Conservation (phyloP, 148 eudicot genomes). For the Chenopodium suecicum region DNA sequence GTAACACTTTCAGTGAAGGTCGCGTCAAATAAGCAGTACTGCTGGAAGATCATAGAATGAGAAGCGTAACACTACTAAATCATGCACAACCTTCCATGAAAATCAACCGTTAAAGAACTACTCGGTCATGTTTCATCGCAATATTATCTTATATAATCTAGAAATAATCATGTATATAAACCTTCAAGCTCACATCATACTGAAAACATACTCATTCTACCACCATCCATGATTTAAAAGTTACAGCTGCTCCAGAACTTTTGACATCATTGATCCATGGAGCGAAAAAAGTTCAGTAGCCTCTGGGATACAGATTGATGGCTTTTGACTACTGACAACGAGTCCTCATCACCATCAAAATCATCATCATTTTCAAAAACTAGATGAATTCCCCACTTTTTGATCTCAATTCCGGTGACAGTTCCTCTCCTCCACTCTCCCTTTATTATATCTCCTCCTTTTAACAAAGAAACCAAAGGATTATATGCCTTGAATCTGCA, state of each 20-base stretch:
- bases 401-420: conserved; percentile 36
- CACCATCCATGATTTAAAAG: not conserved
- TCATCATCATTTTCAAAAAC: conserved; percentile 65
- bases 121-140: too few species aligned
- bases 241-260: not conserved
- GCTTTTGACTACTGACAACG: conserved; percentile 23
- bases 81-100: too few species aligned
- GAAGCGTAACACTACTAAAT: too few species aligned
- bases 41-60: too few species aligned
- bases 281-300: conserved; percentile 32
- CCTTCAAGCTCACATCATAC: too few species aligned
- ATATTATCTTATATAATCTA: too few species aligned
- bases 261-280: conserved; percentile 6
- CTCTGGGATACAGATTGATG: conserved; percentile 46
- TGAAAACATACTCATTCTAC: not conserved
- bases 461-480: conserved; percentile 38
- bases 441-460: conserved; percentile 48
- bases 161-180: too few species aligned
- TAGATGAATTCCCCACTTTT: conserved; percentile 40
- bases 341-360: conserved; percentile 47
- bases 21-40: too few species aligned
- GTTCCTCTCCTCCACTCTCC: conserved; percentile 15
- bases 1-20: too few species aligned
- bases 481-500: conserved; percentile 43
- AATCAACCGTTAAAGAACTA: too few species aligned